Conservation (phyloP, 2,329 filamentous ascomycete species). For the Pseudogymnoascus sp. region DNA sequence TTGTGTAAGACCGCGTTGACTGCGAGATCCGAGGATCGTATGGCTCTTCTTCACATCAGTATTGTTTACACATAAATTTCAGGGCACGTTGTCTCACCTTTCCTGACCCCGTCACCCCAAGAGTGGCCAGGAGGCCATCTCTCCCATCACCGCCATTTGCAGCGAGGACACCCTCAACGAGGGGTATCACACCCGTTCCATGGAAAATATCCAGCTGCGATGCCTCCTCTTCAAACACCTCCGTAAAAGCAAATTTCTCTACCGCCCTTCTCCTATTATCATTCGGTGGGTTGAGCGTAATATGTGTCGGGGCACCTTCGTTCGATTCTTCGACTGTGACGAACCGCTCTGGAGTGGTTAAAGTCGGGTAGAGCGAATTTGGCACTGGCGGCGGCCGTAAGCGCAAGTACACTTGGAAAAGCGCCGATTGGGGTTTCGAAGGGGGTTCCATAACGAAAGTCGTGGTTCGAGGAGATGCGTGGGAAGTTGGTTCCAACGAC, state of each 20-base stretch:
- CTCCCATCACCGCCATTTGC: conserved; percentile 67
- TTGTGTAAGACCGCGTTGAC: conserved; percentile 83
- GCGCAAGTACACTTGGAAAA: conserved; percentile 90
- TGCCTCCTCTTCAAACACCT: conserved; percentile 82
- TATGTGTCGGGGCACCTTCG: conserved; percentile 53
- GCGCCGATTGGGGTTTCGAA: conserved; percentile 43
- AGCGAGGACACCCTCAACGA: conserved; percentile 77
- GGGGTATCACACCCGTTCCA: conserved; percentile 63
- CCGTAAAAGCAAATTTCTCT: conserved; percentile 90
- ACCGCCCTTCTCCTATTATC: conserved; percentile 79
- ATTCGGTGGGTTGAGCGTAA: conserved; percentile 71
- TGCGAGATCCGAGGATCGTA: conserved; percentile 84
- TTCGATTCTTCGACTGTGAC: conserved; percentile 64
- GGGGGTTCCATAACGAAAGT: conserved; percentile 31
- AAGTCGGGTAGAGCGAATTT: conserved; percentile 30
- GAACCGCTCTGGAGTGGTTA: conserved; percentile 56
- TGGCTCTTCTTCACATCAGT: conserved; percentile 59
- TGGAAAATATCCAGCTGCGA: conserved; percentile 82
- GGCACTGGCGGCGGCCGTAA: conserved; percentile 58
- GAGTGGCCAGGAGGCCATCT: conserved; percentile 82
- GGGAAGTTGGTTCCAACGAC: neutral
- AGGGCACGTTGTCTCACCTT: conserved; percentile 54
- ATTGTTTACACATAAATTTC: neutral
- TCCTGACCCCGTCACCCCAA: conserved; percentile 91
- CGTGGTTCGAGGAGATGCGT: neutral